A percentile compares a stretch with the other conserved stretches of the same genome.
Evolutionary conservation across 805 yeast species (phyloP).

Genomic region (Lipomyces lipofer): DNA sequence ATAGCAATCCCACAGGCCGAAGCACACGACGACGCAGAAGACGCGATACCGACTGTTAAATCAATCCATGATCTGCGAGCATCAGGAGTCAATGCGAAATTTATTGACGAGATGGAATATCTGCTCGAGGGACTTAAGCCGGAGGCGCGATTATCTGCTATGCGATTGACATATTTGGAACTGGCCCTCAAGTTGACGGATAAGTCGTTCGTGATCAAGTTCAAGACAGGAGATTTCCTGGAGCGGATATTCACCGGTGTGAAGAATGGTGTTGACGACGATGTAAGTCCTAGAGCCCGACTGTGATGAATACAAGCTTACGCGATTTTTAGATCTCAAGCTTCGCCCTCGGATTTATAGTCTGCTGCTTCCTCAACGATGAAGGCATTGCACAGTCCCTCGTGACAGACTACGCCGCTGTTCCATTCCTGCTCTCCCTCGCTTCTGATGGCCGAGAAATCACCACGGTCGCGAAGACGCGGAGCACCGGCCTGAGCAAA

Average conservation of each 20-base stretch:
- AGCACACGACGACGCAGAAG: constrained; percentile 6
- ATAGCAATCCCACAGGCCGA: neutral
- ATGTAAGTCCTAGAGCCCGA: neutral
- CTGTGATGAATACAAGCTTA: neutral
- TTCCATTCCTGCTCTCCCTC: constrained; percentile 7
- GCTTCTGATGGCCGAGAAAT: constrained; percentile 14
- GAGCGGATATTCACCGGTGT: constrained; percentile 11
- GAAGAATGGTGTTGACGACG: constrained; percentile 1
- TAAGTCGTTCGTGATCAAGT: constrained; percentile 15
- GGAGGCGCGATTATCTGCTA: constrained; percentile 6
- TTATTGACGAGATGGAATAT: constrained; percentile 32
- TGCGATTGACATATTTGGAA: constrained; percentile 21
- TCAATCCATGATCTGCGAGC: constrained; percentile 33
- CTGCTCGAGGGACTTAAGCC: constrained; percentile 27
- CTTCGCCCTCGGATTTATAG: constrained; percentile 20
- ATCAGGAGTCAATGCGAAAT: constrained; percentile 30
- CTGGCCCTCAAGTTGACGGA: constrained; percentile 24
- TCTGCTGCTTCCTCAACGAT: constrained; percentile 14
- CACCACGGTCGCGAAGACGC: neutral
- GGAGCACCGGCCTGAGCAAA: neutral
- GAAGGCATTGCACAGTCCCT: constrained; percentile 20
- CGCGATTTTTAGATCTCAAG: neutral
- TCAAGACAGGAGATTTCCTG: constrained; percentile 23
- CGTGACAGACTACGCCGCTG: constrained; percentile 4
- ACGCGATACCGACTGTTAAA: constrained; percentile 10